phyloP scores from a whole-genome alignment of 1,284 basidiomycete species.

The Somion occarium region DNA sequence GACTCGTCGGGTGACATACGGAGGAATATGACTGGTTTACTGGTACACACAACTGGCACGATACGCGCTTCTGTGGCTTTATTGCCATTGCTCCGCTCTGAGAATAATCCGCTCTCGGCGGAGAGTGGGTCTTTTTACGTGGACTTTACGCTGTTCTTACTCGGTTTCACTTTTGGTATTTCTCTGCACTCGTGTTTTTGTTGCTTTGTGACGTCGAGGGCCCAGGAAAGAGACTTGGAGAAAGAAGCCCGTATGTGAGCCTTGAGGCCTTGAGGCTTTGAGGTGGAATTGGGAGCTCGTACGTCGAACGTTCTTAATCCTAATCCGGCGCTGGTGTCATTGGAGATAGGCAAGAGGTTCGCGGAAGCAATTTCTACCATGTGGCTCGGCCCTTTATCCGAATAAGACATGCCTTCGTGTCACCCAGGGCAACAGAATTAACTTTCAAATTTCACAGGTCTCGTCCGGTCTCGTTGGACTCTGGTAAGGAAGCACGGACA shows the following conservation, averaged over 20 bases:
- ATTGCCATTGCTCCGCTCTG: too few species aligned
- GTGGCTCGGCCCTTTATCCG: too few species aligned
- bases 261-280: neutral
- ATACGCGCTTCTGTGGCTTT: too few species aligned
- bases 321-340: too few species aligned
- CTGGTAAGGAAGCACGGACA: neutral
- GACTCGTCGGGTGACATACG: too few species aligned
- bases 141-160: neutral
- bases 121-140: neutral
- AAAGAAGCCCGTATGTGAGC: too few species aligned
- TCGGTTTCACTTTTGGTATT: neutral
- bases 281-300: neutral
- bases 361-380: neutral
- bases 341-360: too few species aligned
- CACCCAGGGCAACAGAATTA: too few species aligned
- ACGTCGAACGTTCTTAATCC: neutral
- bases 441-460: neutral
- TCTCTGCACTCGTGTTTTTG: neutral
- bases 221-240: too few species aligned
- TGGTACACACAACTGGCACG: too few species aligned
- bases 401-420: too few species aligned
- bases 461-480: neutral
- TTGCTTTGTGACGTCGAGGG: neutral
- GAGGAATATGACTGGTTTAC: too few species aligned
- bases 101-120: neutral